phyloP scores from a whole-genome alignment of 2,329 filamentous ascomycete species.

The Tolypocladium guangdongense region DNA sequence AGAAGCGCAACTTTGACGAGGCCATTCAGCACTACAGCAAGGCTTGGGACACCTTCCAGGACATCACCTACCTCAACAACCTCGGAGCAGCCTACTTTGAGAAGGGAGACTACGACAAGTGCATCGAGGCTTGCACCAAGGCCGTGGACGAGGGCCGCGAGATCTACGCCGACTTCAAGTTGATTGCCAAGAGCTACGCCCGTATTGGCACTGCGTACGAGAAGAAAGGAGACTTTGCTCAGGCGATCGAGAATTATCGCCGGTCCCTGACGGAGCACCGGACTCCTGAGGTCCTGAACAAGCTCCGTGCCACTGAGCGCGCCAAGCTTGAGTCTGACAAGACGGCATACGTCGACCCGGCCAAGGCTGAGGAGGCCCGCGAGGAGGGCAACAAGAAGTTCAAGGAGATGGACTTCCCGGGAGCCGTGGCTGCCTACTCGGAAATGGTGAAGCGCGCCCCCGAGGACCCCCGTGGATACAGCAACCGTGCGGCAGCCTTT shows the following conservation, averaged over 20 bases:
- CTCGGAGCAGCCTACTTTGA: conserved; percentile 89
- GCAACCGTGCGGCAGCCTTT: conserved; percentile 92
- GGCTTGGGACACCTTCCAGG: conserved; percentile 90
- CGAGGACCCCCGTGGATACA: conserved; percentile 86
- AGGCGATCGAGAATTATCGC: conserved; percentile 83
- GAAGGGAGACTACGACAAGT: conserved; percentile 85
- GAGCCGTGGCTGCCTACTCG: conserved; percentile 81
- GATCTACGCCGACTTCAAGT: conserved; percentile 92
- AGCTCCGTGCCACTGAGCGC: conserved; percentile 86
- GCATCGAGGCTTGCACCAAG: conserved; percentile 77
- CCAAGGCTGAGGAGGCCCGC: conserved; percentile 88
- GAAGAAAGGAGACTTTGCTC: conserved; percentile 68
- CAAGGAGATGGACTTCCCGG: conserved; percentile 93
- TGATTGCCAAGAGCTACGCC: conserved; percentile 95
- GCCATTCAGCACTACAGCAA: conserved; percentile 91
- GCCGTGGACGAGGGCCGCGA: conserved; percentile 84
- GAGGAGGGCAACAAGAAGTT: conserved; percentile 94
- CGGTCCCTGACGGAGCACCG: conserved; percentile 93
- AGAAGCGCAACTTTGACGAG: conserved; percentile 94
- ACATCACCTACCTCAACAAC: conserved; percentile 97
- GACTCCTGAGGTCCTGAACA: conserved; percentile 84
- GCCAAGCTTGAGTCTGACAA: conserved; percentile 66
- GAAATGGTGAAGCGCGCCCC: conserved; percentile 97
- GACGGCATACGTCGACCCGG: conserved; percentile 76
- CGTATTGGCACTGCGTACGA: conserved; percentile 92